These are phyloP conservation scores for Starmerella lactis-condensi DNA, from an alignment of 805 yeast genomes.

Conservation along the genomic window DNA sequence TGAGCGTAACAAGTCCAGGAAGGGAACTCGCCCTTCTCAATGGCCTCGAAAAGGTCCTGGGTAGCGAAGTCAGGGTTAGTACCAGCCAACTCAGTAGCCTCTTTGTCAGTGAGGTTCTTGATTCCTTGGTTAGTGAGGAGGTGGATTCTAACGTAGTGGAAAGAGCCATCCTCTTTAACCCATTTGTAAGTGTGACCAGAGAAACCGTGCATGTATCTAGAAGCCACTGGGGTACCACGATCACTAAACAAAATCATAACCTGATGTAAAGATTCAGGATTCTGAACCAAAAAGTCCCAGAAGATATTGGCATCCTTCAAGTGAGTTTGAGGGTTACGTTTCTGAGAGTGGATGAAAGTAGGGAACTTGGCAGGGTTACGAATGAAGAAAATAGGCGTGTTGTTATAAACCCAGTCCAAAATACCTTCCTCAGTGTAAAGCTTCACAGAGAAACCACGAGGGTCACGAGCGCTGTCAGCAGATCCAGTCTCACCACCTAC, in stretches of 20 bases:
- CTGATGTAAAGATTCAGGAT: slow-evolving; percentile 41
- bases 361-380: slow-evolving; percentile 50
- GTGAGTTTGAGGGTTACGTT: slow-evolving; percentile 47
- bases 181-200: slow-evolving; percentile 49
- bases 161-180: slow-evolving; percentile 32
- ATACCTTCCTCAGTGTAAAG: slow-evolving; percentile 51
- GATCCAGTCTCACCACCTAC: slow-evolving; percentile 56
- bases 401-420: slow-evolving; percentile 55
- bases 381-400: slow-evolving; percentile 49
- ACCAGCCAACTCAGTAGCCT: slow-evolving; percentile 31
- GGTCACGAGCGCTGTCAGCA: slow-evolving; percentile 50
- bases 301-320: slow-evolving; percentile 36
- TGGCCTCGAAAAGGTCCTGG: slow-evolving; percentile 29
- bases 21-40: slow-evolving; percentile 34
- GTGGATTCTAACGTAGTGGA: slow-evolving; percentile 41
- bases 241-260: slow-evolving; percentile 38
- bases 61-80: slow-evolving; percentile 34
- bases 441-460: slow-evolving; percentile 50
- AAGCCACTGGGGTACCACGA: slow-evolving; percentile 39
- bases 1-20: slow-evolving; percentile 38
- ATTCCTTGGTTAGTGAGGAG: slow-evolving; percentile 34
- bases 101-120: slow-evolving; percentile 28
- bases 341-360: slow-evolving; percentile 48
- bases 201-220: slow-evolving; percentile 42
- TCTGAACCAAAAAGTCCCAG: slow-evolving; percentile 40